Base-by-base conservation (phyloP, 176 grass and related monocot genomes). In the Cenchrus fungigraminus region DNA sequence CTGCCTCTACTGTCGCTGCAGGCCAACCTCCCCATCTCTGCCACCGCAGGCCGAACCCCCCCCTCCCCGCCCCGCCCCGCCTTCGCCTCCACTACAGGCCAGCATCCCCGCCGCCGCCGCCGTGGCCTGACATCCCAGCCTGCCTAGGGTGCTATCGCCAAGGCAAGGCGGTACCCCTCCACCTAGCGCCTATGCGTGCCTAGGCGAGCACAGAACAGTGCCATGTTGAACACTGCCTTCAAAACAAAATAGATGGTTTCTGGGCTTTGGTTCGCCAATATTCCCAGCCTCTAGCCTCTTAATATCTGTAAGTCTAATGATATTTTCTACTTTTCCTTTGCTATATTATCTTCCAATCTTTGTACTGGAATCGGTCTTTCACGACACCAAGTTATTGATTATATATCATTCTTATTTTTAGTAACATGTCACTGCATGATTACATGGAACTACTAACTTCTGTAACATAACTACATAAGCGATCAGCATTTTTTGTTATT, bases 321-420 rank as follows among this genome's bases (percentile, higher is more conserved):
- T 50, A 22, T 29, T 77, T 62, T 77, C 13, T 58, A 40, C 15
- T 80, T 66, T 89, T 76, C 67, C 14, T 54, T 83, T 83, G 56
- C 72, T 76, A 66, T 65, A 78, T 54, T 65, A 31, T 71, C 16
- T 37, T 16, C 12, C 6, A 4, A 37, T 78, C n/a, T 62, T 90
- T 65, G 17, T 69, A 65, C 29, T 47, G 1, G 54, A 56, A 25
- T 76, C 8, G 54, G 43, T 50, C 47, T 66, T 83, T 52, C 31
- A 65, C 15, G 69, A 74, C 68, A 77, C 20, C 19, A 44, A 20
- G 11, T 83, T 64, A 76, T 22, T 13, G 28, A 57, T 50, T 73
- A 54, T 55, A 19, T 55, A 71, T 63, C 68, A 6, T 31, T 82
- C 14, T 70, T 20, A 77, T 22, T 62, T 88, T 88, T 53, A 67